phyloP scores from a whole-genome alignment of 495 filamentous ascomycete species.

The Penicillium alfredii region DNA sequence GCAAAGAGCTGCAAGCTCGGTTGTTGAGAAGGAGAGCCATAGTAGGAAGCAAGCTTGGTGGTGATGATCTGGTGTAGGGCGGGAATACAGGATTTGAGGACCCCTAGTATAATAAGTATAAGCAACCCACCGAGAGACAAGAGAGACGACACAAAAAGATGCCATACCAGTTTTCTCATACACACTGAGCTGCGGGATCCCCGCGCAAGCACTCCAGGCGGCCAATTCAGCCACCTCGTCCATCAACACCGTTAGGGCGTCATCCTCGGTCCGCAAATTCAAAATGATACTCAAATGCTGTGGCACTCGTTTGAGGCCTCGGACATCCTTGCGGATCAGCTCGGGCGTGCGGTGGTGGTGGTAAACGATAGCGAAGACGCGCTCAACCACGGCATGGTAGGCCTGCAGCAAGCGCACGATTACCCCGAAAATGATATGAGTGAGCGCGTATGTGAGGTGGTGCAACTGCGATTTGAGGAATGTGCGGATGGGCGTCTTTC shows the following conservation, averaged over 20 bases:
- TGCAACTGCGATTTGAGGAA: conserved; percentile 64
- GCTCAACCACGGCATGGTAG: conserved; percentile 70
- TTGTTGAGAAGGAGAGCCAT: conserved; percentile 55
- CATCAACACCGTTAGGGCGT: conserved; percentile 71
- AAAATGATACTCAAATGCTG: conserved; percentile 85
- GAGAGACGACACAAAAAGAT: not conserved
- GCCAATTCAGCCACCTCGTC: conserved; percentile 85
- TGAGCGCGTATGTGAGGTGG: conserved; percentile 59
- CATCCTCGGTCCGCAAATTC: conserved; percentile 63
- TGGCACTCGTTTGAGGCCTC: conserved; percentile 61
- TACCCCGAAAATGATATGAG: conserved; percentile 79
- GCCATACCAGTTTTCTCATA: conserved; percentile 82
- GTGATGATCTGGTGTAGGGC: conserved; percentile 67
- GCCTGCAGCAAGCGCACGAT: conserved; percentile 74
- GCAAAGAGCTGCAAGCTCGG: conserved; percentile 67
- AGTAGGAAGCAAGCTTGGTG: conserved; percentile 74
- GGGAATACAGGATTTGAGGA: conserved; percentile 77
- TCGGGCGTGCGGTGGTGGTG: conserved; percentile 94
- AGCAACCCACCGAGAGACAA: too few species aligned
- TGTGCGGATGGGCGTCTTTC: conserved; percentile 52
- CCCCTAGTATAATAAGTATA: conserved; percentile 48
- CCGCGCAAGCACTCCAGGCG: conserved; percentile 84
- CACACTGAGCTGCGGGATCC: conserved; percentile 76
- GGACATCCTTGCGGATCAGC: conserved; percentile 84
- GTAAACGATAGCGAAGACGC: conserved; percentile 70